Evolutionary conservation across 352 stramenopile species (phyloP), one percentile per base, ranked within the genome.

Genomic region (Globisporangium splendens): DNA sequence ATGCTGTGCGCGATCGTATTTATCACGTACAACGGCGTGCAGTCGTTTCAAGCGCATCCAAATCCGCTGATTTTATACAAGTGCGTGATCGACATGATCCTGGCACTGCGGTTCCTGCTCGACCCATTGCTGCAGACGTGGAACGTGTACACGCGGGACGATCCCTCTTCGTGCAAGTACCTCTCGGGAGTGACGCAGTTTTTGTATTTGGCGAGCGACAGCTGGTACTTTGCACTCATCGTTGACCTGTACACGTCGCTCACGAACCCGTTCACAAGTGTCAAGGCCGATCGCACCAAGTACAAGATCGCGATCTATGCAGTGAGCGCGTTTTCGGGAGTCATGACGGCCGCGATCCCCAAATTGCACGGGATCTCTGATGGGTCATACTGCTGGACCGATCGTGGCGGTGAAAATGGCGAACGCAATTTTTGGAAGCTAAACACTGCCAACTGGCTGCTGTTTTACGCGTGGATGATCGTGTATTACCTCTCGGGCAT

Each of bases 391-490:
- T 95, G 85, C 68, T 95, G 81, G 83, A 91, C 81, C 28, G 73
- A 76, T 59, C 77, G 80, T 8, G 79, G 70, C 24, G 83, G 73
- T n/a, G 73, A 70, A 6, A 50, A 33, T 0, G 35, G 44, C 3
- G 66, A 89, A 47, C 68, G 77, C 55, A 60, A 86, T 62, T 92
- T 93, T 49, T 91, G 84, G 46, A 67, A 69, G 8, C 70, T 91
- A 28, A 94, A 94, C 63, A 39, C 73, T 12, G 70, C 81, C 2
- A 93, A 74, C 54, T 94, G 85, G 85, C 51, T 83, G 13, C 61
- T 91, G 3, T 92, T 94, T 60, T 94, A 92, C 68, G 75, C 82
- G 59, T 94, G 79, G 71, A 92, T 94, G 80, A 88, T 94, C 56
- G 13, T 93, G 10, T 93, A 90, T 46, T 93, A 93, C 57, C 56